These are phyloP conservation scores for Xylaria digitata DNA, from an alignment of 2,329 filamentous ascomycete genomes.

Conservation along the genomic window DNA sequence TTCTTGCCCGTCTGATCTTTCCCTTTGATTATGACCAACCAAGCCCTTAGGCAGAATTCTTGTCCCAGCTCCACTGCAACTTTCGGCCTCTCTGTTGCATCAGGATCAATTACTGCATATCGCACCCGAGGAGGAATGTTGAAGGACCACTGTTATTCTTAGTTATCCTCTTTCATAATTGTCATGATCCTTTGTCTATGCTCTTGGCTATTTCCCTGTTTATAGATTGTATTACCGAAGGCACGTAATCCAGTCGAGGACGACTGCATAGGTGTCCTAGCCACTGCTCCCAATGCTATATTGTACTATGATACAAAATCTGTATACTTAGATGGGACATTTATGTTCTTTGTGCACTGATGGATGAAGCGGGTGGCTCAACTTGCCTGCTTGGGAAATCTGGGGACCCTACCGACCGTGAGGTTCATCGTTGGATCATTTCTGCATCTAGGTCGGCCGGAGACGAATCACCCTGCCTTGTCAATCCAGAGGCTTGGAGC, in stretches of 20 bases:
- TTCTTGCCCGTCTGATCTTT: neutral
- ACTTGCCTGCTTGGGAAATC: slow-evolving; percentile 21
- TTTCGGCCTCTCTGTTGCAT: slow-evolving; percentile 24
- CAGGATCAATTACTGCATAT: slow-evolving; percentile 28
- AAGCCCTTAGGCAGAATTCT: slow-evolving; percentile 21
- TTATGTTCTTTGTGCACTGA: slow-evolving; percentile 18
- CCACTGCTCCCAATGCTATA: slow-evolving; percentile 36
- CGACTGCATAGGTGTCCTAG: slow-evolving; percentile 33
- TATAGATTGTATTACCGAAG: slow-evolving; percentile 26
- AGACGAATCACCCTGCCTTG: slow-evolving; percentile 22
- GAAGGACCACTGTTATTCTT: slow-evolving; percentile 31
- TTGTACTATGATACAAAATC: slow-evolving; percentile 18
- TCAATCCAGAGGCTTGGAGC: slow-evolving; percentile 20
- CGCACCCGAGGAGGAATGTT: slow-evolving; percentile 27
- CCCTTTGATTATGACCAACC: slow-evolving; percentile 7
- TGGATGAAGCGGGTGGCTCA: slow-evolving; percentile 9
- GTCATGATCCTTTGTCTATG: slow-evolving; percentile 7
- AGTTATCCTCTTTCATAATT: slow-evolving; percentile 16
- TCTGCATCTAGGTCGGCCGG: slow-evolving; percentile 20
- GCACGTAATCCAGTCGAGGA: slow-evolving; percentile 16
- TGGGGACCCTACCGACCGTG: slow-evolving; percentile 33
- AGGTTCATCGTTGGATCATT: slow-evolving; percentile 31
- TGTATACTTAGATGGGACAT: slow-evolving; percentile 11
- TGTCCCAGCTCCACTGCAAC: slow-evolving; percentile 23
- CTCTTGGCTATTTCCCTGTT: slow-evolving; percentile 4